Evolutionary conservation across 1,284 basidiomycete genomes (phyloP), one percentile per base, ranked within the genome.

Genomic region (Leccinum subfulvum): DNA sequence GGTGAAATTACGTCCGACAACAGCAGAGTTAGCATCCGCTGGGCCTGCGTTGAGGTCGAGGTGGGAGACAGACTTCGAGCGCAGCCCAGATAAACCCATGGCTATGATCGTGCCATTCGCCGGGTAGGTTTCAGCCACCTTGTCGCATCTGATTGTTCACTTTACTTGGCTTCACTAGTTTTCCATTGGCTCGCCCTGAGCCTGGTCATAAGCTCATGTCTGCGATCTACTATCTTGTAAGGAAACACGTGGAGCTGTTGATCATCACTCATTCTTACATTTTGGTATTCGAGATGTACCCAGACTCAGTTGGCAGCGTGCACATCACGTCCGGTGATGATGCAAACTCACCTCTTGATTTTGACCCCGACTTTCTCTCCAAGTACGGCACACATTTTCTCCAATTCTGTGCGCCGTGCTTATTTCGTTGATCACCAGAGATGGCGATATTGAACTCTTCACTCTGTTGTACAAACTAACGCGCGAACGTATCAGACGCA

Each of bases 401-500:
- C 1, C 14, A 1, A 4, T 49, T 11, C 5, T n/a, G 0, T 51
- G 18, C 4, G 1, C 4, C 28, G 4, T 58, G 4, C 49, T 4
- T 2, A 69, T 52, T 1, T 26, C n/a, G 4, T 26, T 37, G 1
- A 26, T 53, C 2, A 4, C 18, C 5, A 71, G 71, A 23, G 21
- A 53, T 1, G 26, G 57, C 8, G 69, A 70, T 33, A 13, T 73
- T 4, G 59, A 51, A 2, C 63, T 59, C 10, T n/a, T 70, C 3
- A 52, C 23, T 21, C 7, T 69, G 8, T 9, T 67, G 33, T 70
- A 73, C 56, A 70, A 70, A 21, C 60, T 60, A 49, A 13, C 54
- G 3, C 69, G 69, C 1, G 69, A 70, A 49, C 60, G 61, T 5
- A 2, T 78, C 2, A 80, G 88, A 21, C 82, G 87, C 2, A 82